phyloP scores from a whole-genome alignment of 164 flowering plant genomes.

The Tetracentron sinense region DNA sequence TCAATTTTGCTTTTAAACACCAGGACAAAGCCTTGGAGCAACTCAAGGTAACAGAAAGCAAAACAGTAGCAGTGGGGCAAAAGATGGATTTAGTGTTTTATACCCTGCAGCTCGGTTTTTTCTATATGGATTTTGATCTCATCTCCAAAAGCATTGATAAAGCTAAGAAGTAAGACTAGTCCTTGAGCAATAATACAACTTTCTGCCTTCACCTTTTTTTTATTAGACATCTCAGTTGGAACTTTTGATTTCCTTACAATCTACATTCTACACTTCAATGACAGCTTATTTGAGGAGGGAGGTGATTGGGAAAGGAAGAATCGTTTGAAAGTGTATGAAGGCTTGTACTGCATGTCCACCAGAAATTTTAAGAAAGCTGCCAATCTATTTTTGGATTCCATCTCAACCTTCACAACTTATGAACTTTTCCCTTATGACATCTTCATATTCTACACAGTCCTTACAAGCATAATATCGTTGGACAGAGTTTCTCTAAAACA shows the following conservation, averaged over 20 bases:
- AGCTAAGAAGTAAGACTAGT: slow-evolving; percentile 73
- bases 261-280: slow-evolving; percentile 10
- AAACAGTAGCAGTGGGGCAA: slow-evolving; percentile 97
- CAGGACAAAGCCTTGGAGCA: slow-evolving; percentile 92
- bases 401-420: slow-evolving; percentile 95
- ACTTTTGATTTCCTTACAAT: not conserved
- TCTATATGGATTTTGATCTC: no score
- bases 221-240: not conserved
- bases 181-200: not conserved
- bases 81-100: slow-evolving; percentile 96
- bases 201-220: not conserved
- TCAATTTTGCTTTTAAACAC: no score
- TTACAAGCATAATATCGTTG: slow-evolving; percentile 83
- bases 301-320: slow-evolving; percentile 99
- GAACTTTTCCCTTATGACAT: slow-evolving; percentile 90
- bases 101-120: slow-evolving; percentile 79
- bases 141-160: slow-evolving; percentile 93
- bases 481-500: slow-evolving; percentile 92
- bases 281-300: slow-evolving; percentile 95
- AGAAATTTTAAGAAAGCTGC: slow-evolving; percentile 87
- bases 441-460: slow-evolving; percentile 90
- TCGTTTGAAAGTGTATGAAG: slow-evolving; percentile 93
- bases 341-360: slow-evolving; percentile 88
- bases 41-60: slow-evolving; percentile 84
- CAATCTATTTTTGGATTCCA: slow-evolving; percentile 90